Evolutionary conservation across 2,329 filamentous ascomycete genomes (phyloP).

Genomic region (Pseudogymnoascus verrucosus): DNA sequence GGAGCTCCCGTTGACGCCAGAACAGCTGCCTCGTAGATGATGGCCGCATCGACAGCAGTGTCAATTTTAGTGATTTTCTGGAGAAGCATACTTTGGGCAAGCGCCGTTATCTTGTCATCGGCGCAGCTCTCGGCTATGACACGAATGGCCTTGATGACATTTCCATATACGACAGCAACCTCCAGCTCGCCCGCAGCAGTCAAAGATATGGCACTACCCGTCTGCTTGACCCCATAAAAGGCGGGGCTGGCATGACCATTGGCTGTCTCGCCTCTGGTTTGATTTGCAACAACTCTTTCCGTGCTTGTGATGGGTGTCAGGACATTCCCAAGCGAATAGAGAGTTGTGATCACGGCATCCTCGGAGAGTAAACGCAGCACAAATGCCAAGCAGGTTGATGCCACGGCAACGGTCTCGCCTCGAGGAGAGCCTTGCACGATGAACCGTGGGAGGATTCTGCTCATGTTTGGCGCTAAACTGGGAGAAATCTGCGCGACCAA

Average conservation of each 20-base stretch:
- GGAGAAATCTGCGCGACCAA: slow-evolving; percentile 70
- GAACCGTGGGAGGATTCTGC: slow-evolving; percentile 72
- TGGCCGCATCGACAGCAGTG: slow-evolving; percentile 69
- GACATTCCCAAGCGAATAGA: slow-evolving; percentile 95
- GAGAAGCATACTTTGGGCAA: slow-evolving; percentile 92
- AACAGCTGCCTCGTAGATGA: slow-evolving; percentile 73
- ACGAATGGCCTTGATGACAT: slow-evolving; percentile 92
- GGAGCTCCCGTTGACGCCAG: slow-evolving; percentile 70
- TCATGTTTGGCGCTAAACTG: slow-evolving; percentile 64
- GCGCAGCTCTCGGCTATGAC: slow-evolving; percentile 74
- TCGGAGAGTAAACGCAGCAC: slow-evolving; percentile 77
- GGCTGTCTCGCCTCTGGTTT: slow-evolving; percentile 18
- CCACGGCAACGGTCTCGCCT: slow-evolving; percentile 61
- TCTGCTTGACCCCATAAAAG: slow-evolving; percentile 48
- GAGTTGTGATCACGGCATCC: slow-evolving; percentile 86
- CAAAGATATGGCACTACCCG: slow-evolving; percentile 73
- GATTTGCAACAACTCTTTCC: slow-evolving; percentile 34
- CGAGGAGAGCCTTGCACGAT: slow-evolving; percentile 76
- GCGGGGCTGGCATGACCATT: slow-evolving; percentile 47
- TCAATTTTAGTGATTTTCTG: slow-evolving; percentile 89
- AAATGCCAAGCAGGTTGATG: slow-evolving; percentile 76
- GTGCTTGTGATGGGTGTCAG: slow-evolving; percentile 61
- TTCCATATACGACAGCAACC: slow-evolving; percentile 65
- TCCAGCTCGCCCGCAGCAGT: slow-evolving; percentile 70
- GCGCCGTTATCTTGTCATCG: slow-evolving; percentile 85